These are phyloP conservation scores for Rhodotorula glutinis DNA, from an alignment of 1,284 basidiomycete genomes.

Conservation along the genomic window DNA sequence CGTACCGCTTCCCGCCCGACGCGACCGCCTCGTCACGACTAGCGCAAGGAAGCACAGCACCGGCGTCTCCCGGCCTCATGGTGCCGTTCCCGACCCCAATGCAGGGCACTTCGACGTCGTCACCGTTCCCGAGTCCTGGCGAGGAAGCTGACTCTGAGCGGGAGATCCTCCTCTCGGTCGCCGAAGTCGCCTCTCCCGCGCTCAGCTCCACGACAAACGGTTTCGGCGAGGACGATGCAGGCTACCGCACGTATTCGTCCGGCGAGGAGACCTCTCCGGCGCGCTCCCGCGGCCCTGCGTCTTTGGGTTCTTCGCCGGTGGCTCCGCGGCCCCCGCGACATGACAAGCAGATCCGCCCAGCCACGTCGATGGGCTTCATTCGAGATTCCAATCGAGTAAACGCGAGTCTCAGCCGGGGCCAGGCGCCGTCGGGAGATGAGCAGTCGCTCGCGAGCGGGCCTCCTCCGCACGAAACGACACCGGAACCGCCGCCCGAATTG, in stretches of 20 bases:
- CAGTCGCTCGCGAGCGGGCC: not conserved
- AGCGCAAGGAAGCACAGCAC: no score
- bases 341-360: slow-evolving; percentile 6
- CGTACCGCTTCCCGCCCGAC: slow-evolving; percentile 15
- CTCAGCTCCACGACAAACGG: not conserved
- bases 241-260: slow-evolving; percentile 21
- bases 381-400: not conserved
- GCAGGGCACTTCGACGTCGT: not conserved
- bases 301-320: not conserved
- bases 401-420: not conserved
- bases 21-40: not conserved
- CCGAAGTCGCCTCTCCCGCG: not conserved
- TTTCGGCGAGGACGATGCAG: slow-evolving; percentile 10
- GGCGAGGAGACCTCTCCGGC: slow-evolving; percentile 4
- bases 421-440: not conserved
- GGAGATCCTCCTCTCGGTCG: not conserved
- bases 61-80: no score
- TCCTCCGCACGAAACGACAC: not conserved
- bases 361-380: slow-evolving; percentile 19
- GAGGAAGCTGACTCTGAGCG: slow-evolving; percentile 24
- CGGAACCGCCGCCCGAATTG: not conserved
- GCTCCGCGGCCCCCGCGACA: slow-evolving; percentile 9
- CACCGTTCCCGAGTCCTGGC: not conserved
- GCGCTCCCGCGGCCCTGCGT: not conserved
- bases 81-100: not conserved